phyloP scores from a whole-genome alignment of 495 filamentous ascomycete genomes.

The Xylaria castorea region DNA sequence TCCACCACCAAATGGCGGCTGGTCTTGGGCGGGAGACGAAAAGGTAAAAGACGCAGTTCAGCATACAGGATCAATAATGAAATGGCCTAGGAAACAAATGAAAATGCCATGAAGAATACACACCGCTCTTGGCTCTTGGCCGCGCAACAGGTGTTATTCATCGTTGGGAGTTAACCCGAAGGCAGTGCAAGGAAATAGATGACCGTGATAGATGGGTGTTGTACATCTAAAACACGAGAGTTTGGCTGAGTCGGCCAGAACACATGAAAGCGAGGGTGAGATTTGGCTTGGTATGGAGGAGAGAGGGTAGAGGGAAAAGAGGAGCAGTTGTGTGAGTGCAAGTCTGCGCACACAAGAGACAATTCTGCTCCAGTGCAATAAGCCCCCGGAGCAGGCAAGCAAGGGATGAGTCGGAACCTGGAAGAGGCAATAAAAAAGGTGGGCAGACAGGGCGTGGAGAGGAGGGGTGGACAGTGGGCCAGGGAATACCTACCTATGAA shows the following conservation, averaged over 20 bases:
- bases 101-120: neutral
- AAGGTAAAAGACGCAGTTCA: neutral
- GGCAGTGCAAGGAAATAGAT: neutral
- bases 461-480: neutral
- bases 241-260: conserved; percentile 23
- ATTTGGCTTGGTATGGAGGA: conserved; percentile 20
- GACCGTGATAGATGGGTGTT: conserved; percentile 3
- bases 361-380: neutral
- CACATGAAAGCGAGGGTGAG: conserved; percentile 16
- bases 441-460: neutral
- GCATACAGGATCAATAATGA: conserved; percentile 9
- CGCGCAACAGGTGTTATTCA: neutral
- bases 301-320: conserved; percentile 20
- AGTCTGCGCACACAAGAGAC: conserved; percentile 17
- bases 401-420: neutral
- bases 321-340: conserved; percentile 21
- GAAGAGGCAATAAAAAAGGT: neutral
- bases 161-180: neutral
- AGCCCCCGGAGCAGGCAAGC: neutral
- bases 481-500: neutral
- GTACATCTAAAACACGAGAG: conserved; percentile 20
- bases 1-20: conserved; percentile 13
- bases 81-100: neutral
- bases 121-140: neutral
- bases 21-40: conserved; percentile 12